Evolutionary conservation across 768 basidiomycete genomes (phyloP).

Genomic region (Phylloporus scabripes): DNA sequence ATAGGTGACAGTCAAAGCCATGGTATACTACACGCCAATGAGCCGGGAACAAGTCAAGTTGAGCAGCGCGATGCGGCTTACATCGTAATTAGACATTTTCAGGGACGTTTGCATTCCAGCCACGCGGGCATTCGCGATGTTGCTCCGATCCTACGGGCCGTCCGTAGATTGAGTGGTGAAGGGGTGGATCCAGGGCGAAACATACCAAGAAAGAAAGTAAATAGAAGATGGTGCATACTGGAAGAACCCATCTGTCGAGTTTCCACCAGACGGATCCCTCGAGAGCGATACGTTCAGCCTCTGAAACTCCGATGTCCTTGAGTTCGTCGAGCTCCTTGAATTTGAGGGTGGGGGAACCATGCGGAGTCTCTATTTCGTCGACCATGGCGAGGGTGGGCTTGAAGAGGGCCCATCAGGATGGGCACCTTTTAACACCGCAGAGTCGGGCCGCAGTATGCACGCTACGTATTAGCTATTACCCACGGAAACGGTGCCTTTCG

Average conservation of each 20-base stretch:
- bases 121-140: constrained; percentile 56
- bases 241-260: constrained; percentile 44
- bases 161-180: not conserved
- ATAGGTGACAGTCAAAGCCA: constrained; percentile 27
- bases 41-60: not conserved
- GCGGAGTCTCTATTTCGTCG: constrained; percentile 3
- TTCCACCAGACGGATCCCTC: constrained; percentile 45
- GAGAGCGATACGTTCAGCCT: constrained; percentile 18
- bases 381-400: constrained; percentile 1
- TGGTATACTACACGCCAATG: constrained; percentile 29
- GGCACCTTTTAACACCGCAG: not conserved
- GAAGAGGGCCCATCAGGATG: not conserved
- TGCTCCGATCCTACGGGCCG: constrained; percentile 32
- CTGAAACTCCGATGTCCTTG: constrained; percentile 9
- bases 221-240: constrained; percentile 46
- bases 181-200: not conserved
- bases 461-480: not conserved
- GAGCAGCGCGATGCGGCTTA: not conserved
- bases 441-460: not conserved
- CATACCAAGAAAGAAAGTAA: constrained; percentile 51
- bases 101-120: constrained; percentile 57
- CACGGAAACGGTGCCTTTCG: not conserved
- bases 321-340: constrained; percentile 7
- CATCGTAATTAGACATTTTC: constrained; percentile 21
- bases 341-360: not conserved